Conservation (phyloP, 164 flowering plant species). For the Saururus chinensis region DNA sequence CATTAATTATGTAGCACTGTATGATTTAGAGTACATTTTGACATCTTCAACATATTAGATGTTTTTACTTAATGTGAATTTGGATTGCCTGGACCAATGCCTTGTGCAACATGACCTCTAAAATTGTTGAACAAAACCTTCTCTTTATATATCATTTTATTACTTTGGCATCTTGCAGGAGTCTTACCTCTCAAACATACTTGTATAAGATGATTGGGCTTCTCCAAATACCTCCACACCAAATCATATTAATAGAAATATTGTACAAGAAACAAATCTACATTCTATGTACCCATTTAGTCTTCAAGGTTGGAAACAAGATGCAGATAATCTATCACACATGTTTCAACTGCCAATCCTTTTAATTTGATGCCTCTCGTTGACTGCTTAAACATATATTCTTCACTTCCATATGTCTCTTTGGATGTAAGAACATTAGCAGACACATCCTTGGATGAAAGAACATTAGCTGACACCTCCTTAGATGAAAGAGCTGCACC, state of each 20-base stretch:
- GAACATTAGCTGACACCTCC: neutral
- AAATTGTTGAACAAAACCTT: no score
- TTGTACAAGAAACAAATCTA: conserved; percentile 15
- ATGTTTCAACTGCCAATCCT: conserved; percentile 19
- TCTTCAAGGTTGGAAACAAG: conserved; percentile 10
- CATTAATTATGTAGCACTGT: conserved; percentile 20
- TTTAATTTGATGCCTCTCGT: conserved; percentile 38
- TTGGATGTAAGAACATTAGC: no score
- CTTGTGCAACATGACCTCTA: no score
- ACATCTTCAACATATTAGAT: no score
- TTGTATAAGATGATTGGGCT: conserved; percentile 37
- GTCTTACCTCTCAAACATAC: conserved; percentile 76
- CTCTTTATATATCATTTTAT: conserved; percentile 28
- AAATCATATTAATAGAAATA: conserved; percentile 39
- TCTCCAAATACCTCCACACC: conserved; percentile 57
- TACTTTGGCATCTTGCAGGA: conserved; percentile 85
- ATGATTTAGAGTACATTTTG: no score
- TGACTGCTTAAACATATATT: conserved; percentile 25
- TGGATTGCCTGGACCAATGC: no score
- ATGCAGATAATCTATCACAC: conserved; percentile 7
- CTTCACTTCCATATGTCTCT: conserved; percentile 5
- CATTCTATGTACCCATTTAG: conserved; percentile 16
- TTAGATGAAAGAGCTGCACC: conserved; percentile 28
- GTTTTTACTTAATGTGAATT: no score
- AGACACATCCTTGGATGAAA: conserved; percentile 8